These are phyloP conservation scores for Hevea brasiliensis DNA, from an alignment of 345 rosid genomes.

Conservation along the genomic window DNA sequence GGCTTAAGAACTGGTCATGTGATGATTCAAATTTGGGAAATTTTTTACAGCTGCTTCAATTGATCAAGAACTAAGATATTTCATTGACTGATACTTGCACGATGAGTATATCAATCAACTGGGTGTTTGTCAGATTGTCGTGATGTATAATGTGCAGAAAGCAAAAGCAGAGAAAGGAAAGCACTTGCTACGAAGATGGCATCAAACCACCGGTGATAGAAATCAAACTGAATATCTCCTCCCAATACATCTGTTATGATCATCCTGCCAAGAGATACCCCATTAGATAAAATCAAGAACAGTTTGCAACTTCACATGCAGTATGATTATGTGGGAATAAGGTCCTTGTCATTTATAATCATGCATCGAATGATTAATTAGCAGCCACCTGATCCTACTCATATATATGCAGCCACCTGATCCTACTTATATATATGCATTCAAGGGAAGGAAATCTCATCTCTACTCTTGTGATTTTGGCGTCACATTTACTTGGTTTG, in stretches of 20 bases:
- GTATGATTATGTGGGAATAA: background rate
- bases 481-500: too few species aligned
- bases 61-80: background rate
- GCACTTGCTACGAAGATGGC: constrained; percentile 95
- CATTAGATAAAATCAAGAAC: constrained; percentile 12
- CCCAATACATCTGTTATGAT: constrained; percentile 94
- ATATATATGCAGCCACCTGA: background rate
- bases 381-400: background rate
- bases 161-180: constrained; percentile 86
- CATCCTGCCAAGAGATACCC: constrained; percentile 55
- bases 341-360: background rate
- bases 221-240: constrained; percentile 96
- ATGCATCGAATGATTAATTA: background rate
- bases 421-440: too few species aligned
- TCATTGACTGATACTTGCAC: constrained; percentile 26
- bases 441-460: too few species aligned
- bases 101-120: constrained; percentile 48
- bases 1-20: background rate
- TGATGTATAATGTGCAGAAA: constrained; percentile 93
- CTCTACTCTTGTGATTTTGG: too few species aligned
- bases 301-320: background rate
- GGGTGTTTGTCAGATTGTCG: constrained; percentile 97
- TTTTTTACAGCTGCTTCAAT: background rate
- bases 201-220: constrained; percentile 97
- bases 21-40: background rate